Conservation (phyloP, 169 alveolate species). For the Eimeria sp. region DNA sequence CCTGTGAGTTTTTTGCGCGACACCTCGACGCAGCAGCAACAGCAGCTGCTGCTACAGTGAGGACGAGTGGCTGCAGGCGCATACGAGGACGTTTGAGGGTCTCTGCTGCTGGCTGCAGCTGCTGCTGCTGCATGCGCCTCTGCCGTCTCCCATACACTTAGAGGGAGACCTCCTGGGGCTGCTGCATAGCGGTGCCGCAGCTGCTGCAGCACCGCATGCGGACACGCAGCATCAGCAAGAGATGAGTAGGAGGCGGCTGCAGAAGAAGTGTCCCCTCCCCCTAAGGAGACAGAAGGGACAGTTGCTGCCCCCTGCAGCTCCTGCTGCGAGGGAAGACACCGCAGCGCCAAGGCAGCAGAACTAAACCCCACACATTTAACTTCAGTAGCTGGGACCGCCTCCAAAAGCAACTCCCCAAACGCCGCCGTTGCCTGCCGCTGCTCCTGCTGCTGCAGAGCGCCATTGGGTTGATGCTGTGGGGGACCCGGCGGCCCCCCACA, state of each 20-base stretch:
- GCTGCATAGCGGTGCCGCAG: slow-evolving; percentile 39
- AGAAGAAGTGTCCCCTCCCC: not conserved
- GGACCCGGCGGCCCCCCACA: not conserved
- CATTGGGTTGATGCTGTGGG: not conserved
- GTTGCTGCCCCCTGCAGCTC: not conserved
- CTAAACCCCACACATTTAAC: slow-evolving; percentile 9
- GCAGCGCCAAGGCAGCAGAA: not conserved
- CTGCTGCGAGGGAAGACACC: not conserved
- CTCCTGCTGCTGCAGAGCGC: slow-evolving; percentile 28
- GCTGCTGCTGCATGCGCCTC: slow-evolving; percentile 2
- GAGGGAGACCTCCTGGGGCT: slow-evolving; percentile 29
- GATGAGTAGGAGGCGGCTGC: not conserved
- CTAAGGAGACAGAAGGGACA: not conserved
- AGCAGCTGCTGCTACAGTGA: not conserved
- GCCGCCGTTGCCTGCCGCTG: not conserved
- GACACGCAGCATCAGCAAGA: not conserved
- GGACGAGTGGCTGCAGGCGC: not conserved
- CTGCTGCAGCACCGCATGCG: slow-evolving; percentile 29
- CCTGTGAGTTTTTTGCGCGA: not conserved
- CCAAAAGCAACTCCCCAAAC: slow-evolving; percentile 2
- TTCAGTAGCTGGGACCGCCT: slow-evolving; percentile 24
- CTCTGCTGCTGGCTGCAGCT: not conserved
- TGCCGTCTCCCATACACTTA: not conserved
- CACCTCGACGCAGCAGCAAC: not conserved
- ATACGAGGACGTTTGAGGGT: not conserved